A percentile compares a stretch with the other conserved stretches of the same genome.
Evolutionary conservation across 2,329 filamentous ascomycete species (phyloP).

Genomic region (Incumbomyces delicatus): DNA sequence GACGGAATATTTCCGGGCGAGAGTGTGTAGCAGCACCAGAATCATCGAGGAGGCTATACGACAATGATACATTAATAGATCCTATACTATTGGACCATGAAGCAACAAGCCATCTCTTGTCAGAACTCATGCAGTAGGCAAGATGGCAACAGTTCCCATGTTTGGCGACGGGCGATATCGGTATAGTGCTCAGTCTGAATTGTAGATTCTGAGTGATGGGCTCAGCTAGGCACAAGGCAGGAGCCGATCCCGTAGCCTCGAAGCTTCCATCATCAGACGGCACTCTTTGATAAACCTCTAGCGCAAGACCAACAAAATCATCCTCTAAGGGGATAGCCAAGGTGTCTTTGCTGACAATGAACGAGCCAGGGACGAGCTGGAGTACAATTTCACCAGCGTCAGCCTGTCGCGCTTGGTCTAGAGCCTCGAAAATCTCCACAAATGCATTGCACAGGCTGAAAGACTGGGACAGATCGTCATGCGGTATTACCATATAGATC

Average conservation of each 20-base stretch:
- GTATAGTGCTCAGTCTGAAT: slow-evolving; percentile 45
- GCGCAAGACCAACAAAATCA: slow-evolving; percentile 41
- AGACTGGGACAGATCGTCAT: slow-evolving; percentile 32
- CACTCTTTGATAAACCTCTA: slow-evolving; percentile 50
- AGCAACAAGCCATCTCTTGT: slow-evolving; percentile 49
- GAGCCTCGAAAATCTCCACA: slow-evolving; percentile 46
- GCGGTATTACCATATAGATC: slow-evolving; percentile 48
- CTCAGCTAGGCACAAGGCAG: slow-evolving; percentile 46
- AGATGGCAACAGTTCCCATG: slow-evolving; percentile 50
- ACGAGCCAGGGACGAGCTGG: slow-evolving; percentile 48
- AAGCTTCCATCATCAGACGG: slow-evolving; percentile 31
- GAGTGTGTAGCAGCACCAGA: slow-evolving; percentile 21
- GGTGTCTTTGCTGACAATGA: slow-evolving; percentile 42
- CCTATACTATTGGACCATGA: slow-evolving; percentile 52
- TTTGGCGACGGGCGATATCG: slow-evolving; percentile 42
- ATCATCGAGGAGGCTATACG: slow-evolving; percentile 35
- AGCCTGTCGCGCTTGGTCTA: slow-evolving; percentile 24
- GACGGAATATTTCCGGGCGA: slow-evolving; percentile 43
- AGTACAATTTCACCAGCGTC: slow-evolving; percentile 42
- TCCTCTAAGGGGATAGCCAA: slow-evolving; percentile 42
- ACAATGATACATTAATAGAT: slow-evolving; percentile 42
- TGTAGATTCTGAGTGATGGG: slow-evolving; percentile 42
- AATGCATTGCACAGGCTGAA: slow-evolving; percentile 48
- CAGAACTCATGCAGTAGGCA: slow-evolving; percentile 46
- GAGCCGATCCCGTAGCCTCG: slow-evolving; percentile 35